These are phyloP conservation scores for Pichia occidentalis DNA, from an alignment of 805 yeast genomes.

Conservation along the genomic window DNA sequence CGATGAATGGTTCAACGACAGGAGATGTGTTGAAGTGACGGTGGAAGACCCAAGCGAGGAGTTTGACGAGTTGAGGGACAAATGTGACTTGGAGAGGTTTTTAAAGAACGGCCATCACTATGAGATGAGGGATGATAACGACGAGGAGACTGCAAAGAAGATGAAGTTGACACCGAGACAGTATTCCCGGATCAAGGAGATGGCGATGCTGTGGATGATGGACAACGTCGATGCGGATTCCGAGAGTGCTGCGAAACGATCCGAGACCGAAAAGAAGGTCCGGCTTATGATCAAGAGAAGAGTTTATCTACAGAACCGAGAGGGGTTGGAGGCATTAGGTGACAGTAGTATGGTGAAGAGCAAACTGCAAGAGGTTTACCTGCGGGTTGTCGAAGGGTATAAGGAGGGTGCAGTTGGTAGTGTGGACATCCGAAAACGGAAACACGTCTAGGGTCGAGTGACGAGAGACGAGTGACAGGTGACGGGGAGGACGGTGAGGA, in stretches of 20 bases:
- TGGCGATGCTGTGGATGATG: slow-evolving; percentile 48
- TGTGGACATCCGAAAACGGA: neutral
- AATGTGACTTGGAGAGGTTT: slow-evolving; percentile 60
- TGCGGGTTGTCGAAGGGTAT: neutral
- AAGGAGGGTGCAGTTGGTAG: neutral
- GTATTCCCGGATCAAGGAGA: slow-evolving; percentile 68
- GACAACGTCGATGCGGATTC: slow-evolving; percentile 21
- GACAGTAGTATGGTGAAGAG: slow-evolving; percentile 50
- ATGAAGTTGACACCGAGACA: slow-evolving; percentile 55
- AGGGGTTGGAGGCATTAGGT: slow-evolving; percentile 64
- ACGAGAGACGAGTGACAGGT: too few species aligned
- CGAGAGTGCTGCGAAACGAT: slow-evolving; percentile 21
- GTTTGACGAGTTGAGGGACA: slow-evolving; percentile 85
- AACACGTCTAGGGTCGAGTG: too few species aligned
- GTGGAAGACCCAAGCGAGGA: slow-evolving; percentile 93
- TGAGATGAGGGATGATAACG: slow-evolving; percentile 23
- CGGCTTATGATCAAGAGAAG: slow-evolving; percentile 67
- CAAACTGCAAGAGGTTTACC: slow-evolving; percentile 45
- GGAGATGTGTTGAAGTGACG: slow-evolving; percentile 58
- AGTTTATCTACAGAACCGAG: slow-evolving; percentile 71
- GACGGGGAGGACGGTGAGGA: too few species aligned
- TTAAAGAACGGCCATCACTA: slow-evolving; percentile 26
- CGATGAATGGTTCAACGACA: slow-evolving; percentile 48
- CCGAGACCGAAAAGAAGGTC: slow-evolving; percentile 30
- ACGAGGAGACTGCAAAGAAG: slow-evolving; percentile 38